Conservation (phyloP, 208 protist species). For the Leishmania guyanensis region DNA sequence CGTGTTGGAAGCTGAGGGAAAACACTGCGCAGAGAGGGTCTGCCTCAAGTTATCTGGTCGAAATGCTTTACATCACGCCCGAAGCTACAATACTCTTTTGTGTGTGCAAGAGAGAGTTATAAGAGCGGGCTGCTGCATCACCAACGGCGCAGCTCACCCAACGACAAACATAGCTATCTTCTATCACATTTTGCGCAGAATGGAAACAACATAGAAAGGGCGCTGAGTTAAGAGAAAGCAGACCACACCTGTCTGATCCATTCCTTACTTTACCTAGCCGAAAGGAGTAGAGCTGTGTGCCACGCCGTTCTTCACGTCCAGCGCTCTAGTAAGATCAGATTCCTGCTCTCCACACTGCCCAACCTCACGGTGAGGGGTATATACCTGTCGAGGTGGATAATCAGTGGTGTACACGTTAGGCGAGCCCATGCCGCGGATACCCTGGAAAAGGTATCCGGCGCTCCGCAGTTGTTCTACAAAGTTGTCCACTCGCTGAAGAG, state of each 20-base stretch:
- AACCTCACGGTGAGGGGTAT: not conserved
- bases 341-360: not conserved
- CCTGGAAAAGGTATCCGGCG: conserved; percentile 11
- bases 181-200: not conserved
- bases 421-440: not conserved
- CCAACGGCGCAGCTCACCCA: not conserved
- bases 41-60: not conserved
- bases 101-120: not conserved
- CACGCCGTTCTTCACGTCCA: conserved; percentile 24
- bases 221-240: not conserved
- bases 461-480: conserved; percentile 56
- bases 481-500: conserved; percentile 55
- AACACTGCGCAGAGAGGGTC: not conserved
- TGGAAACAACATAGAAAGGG: not conserved
- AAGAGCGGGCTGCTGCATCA: not conserved
- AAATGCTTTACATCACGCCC: not conserved
- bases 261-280: conserved; percentile 8
- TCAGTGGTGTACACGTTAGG: not conserved
- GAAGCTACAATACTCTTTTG: not conserved
- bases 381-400: conserved; percentile 7
- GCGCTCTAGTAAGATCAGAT: conserved; percentile 18
- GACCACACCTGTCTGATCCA: not conserved
- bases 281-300: conserved; percentile 33
- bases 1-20: not conserved
- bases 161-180: not conserved